Base-by-base conservation (phyloP, 2,329 filamentous ascomycete species). In the Neoascochyta sp. region DNA sequence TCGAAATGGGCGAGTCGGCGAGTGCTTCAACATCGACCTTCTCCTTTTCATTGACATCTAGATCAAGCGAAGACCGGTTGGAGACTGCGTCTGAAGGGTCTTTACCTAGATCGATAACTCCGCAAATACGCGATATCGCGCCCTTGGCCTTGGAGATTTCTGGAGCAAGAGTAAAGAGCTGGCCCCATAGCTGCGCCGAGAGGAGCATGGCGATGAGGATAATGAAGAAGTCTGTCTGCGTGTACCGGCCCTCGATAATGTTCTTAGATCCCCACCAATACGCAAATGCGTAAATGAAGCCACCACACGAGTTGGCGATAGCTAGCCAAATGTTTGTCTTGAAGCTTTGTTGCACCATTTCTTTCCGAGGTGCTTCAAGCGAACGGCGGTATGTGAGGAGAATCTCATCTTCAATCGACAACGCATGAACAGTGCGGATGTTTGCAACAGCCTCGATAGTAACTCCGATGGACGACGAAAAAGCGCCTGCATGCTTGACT, bases 51-150 rank as follows among this genome's bases (percentile, higher is more conserved):
- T 85, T 78, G 33, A 87, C 81, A 16, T 95, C 75, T 43, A 85
- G 76, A 36, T 87, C 81, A 8, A 95, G 71, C 0, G 89, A 94
- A 43, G 86, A 83, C 83, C 94, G 93, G 45, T 95, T 87, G 1
- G 88, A 86, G 0, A 86, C 30, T n/a, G 36, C 13, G 7, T 36
- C 28, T 9, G 41, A 34, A 4, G 24, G 17, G 24, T 50, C 34
- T 3, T 35, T 41, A n/a, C 59, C 55, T 3, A 65, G 41, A 22
- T 65, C 56, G 18, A 66, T 63, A 12, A 75, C 48, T 11, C 86
- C 60, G 90, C 95, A 4, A 80, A 87, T 70, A 92, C 95, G 53
- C 90, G 82, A 9, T 8, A 78, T 75, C 3, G 83, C 79, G 2
- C 69, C 68, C 16, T 73, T 73, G 1, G 83, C 83, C 24, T 76